phyloP scores from a whole-genome alignment of 306 rosid species.

The Rosa lucieae region DNA sequence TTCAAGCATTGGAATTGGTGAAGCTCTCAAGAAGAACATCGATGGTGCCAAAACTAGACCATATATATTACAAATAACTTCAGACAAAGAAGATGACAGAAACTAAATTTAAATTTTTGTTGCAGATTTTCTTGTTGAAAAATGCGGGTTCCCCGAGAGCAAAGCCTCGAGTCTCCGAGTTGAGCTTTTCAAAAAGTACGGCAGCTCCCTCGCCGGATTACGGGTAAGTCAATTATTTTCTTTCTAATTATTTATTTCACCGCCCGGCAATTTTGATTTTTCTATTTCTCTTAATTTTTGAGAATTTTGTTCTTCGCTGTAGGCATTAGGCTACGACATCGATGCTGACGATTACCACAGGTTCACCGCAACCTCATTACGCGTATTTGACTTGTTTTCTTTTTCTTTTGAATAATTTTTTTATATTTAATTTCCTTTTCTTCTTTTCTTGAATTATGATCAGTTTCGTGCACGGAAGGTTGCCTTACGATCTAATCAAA shows the following conservation, averaged over 20 bases:
- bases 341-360: conserved; percentile 79
- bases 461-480: conserved; percentile 89
- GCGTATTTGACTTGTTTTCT: neutral
- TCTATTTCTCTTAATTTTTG: neutral
- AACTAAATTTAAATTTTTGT: neutral
- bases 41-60: conserved; percentile 38
- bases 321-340: conserved; percentile 75
- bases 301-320: neutral
- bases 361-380: conserved; percentile 20
- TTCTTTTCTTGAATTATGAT: neutral
- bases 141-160: conserved; percentile 62
- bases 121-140: conserved; percentile 57
- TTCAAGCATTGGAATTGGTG: conserved; percentile 50
- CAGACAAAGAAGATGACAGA: neutral
- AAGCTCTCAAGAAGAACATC: conserved; percentile 65
- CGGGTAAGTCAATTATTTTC: conserved; percentile 35
- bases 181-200: conserved; percentile 79
- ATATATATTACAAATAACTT: no score
- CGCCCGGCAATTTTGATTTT: neutral
- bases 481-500: conserved; percentile 73
- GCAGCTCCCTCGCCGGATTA: conserved; percentile 91
- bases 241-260: neutral
- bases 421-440: neutral
- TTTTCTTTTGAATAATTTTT: neutral
- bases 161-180: conserved; percentile 62